Percentiles rank a stretch among this genome's conserved stretches.
Conservation (phyloP, 768 basidiomycete genomes). For the Leccinum fibrillosum region DNA sequence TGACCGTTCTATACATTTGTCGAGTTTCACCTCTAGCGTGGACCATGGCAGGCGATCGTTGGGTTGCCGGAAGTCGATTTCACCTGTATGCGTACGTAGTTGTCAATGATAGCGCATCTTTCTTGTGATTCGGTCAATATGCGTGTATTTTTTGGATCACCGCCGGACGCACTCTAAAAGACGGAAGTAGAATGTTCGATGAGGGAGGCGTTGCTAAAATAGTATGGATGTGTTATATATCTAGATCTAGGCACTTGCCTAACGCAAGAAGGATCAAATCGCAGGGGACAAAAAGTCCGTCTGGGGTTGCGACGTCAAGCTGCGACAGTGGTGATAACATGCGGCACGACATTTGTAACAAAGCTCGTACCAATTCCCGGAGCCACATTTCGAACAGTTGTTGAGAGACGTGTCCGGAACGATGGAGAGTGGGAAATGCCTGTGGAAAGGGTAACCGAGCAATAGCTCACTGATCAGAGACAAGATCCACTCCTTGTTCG, state of each 20-base stretch:
- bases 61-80: not conserved
- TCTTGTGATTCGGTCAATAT: slow-evolving; percentile 2
- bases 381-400: no score
- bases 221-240: not conserved
- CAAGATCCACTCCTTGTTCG: no score
- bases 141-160: not conserved
- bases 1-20: not conserved
- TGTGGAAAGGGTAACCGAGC: no score
- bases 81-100: not conserved
- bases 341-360: no score
- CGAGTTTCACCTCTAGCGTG: not conserved
- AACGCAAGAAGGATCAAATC: no score
- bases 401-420: no score
- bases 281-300: no score
- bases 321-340: no score
- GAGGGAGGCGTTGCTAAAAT: not conserved
- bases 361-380: no score
- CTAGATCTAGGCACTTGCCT: no score
- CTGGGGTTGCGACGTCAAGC: no score
- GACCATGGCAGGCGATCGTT: not conserved
- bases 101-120: not conserved
- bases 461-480: slow-evolving; percentile 19
- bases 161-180: not conserved
- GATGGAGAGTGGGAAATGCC: no score
- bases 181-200: not conserved